Conservation (phyloP, 306 rosid genomes). For the Prunus mume region DNA sequence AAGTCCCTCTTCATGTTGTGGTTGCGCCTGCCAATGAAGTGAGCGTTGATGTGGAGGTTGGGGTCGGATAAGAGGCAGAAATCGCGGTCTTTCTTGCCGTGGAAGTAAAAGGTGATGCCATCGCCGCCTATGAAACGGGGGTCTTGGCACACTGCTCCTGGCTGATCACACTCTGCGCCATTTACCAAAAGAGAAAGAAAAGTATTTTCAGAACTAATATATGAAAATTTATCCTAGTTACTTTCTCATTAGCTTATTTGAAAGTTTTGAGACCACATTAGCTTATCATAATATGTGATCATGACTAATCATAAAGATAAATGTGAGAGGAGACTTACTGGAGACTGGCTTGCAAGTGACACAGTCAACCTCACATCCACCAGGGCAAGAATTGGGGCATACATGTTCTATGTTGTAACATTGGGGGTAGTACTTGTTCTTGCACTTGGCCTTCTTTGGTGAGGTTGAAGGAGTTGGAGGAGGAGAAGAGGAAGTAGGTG, state of each 20-base stretch:
- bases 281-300: neutral
- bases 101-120: slow-evolving; percentile 26
- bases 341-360: slow-evolving; percentile 63
- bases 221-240: too few relatives aligned
- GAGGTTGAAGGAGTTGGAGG: slow-evolving; percentile 6
- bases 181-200: neutral
- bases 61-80: slow-evolving; percentile 61
- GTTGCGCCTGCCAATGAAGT: slow-evolving; percentile 59
- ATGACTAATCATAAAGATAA: neutral
- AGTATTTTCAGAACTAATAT: neutral
- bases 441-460: slow-evolving; percentile 39
- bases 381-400: slow-evolving; percentile 50
- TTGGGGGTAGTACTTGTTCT: slow-evolving; percentile 31
- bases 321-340: slow-evolving; percentile 36
- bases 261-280: neutral
- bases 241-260: neutral
- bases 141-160: slow-evolving; percentile 45
- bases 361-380: slow-evolving; percentile 60
- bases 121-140: slow-evolving; percentile 44
- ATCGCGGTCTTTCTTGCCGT: slow-evolving; percentile 36
- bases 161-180: slow-evolving; percentile 32
- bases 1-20: slow-evolving; percentile 39
- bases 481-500: slow-evolving; percentile 2
- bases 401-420: slow-evolving; percentile 43
- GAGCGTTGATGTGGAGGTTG: slow-evolving; percentile 70